phyloP scores from a whole-genome alignment of 768 basidiomycete genomes.

The Mycena indigotica region DNA sequence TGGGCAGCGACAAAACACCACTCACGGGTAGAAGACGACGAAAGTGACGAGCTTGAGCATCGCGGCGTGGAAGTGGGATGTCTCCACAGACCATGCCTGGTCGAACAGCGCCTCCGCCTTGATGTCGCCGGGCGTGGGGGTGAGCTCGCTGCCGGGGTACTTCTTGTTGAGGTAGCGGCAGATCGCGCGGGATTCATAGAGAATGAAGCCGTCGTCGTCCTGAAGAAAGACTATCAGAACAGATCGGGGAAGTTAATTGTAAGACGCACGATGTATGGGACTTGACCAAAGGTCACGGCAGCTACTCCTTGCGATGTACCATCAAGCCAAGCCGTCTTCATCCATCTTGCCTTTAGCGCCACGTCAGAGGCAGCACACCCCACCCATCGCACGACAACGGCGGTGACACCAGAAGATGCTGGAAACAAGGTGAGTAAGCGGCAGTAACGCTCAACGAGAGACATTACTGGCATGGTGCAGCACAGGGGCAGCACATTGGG shows the following conservation, averaged over 20 bases:
- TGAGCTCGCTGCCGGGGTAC: not conserved
- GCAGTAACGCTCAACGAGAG: too few relatives aligned
- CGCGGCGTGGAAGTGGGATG: not conserved
- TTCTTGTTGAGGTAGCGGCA: not conserved
- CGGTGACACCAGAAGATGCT: too few relatives aligned
- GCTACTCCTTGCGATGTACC: too few relatives aligned
- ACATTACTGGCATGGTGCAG: too few relatives aligned
- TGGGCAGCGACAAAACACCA: not conserved
- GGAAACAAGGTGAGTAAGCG: too few relatives aligned
- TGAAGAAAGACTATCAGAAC: not conserved
- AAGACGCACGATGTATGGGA: not conserved
- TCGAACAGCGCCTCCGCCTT: not conserved
- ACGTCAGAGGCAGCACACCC: too few relatives aligned
- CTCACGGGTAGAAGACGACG: not conserved
- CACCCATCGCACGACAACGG: too few relatives aligned
- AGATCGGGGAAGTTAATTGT: not conserved
- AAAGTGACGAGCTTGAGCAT: not conserved
- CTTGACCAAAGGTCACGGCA: not conserved
- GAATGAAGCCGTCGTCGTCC: too few relatives aligned
- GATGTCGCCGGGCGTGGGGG: not conserved
- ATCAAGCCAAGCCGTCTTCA: too few relatives aligned
- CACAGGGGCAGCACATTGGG: too few relatives aligned
- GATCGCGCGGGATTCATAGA: too few relatives aligned
- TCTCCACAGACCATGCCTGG: not conserved
- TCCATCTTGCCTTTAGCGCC: too few relatives aligned